Percentiles rank a stretch among this genome's conserved stretches.
phyloP scores from a whole-genome alignment of 2,329 filamentous ascomycete genomes.

The Diaporthe capsici region DNA sequence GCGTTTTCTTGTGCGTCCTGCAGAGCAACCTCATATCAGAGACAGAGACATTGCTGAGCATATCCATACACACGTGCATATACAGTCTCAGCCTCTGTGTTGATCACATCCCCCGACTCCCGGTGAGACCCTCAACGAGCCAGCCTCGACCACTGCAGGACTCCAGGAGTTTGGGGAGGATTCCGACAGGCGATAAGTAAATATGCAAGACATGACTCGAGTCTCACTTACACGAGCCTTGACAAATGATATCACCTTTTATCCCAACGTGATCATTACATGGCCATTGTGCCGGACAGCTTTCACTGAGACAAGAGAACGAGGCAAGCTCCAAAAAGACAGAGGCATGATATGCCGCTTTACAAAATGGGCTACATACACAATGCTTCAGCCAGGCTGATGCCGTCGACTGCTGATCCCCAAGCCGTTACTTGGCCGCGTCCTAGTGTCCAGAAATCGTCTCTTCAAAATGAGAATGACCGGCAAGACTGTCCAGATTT shows the following conservation, averaged over 20 bases:
- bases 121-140: not conserved
- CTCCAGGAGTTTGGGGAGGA: not conserved
- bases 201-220: conserved; percentile 27
- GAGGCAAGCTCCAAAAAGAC: not conserved
- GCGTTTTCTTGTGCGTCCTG: not conserved
- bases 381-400: not conserved
- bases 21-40: not conserved
- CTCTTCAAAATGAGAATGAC: not conserved
- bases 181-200: not conserved
- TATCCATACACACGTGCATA: not conserved
- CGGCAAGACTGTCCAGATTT: not conserved
- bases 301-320: not conserved
- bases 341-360: not conserved
- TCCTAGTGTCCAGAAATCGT: not conserved
- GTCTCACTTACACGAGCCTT: conserved; percentile 10
- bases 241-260: not conserved
- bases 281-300: not conserved
- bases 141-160: too few species aligned
- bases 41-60: too few species aligned
- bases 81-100: too few species aligned
- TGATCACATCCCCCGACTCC: not conserved
- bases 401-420: not conserved
- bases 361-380: not conserved
- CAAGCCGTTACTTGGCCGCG: not conserved
- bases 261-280: not conserved